Conservation (phyloP, 2,329 filamentous ascomycete genomes). For the Dothistroma septosporum region DNA sequence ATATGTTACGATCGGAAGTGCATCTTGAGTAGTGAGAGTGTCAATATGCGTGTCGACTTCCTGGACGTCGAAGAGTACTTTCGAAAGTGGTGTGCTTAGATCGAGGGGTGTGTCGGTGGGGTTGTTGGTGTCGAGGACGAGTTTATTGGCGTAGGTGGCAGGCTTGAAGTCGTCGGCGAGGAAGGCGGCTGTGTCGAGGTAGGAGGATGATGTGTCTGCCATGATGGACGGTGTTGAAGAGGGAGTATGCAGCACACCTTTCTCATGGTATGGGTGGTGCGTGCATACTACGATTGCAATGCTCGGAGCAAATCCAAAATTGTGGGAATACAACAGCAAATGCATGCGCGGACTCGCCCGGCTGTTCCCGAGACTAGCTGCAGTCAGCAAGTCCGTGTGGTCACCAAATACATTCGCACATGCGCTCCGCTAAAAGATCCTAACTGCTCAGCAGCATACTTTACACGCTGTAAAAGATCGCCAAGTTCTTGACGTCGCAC, state of each 20-base stretch:
- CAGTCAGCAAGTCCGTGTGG: no score
- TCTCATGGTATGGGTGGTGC: no score
- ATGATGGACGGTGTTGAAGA: neutral
- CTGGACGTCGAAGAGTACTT: slow-evolving; percentile 92
- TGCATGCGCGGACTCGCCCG: no score
- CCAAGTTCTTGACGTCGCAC: no score
- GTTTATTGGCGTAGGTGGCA: slow-evolving; percentile 76
- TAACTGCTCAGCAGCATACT: no score
- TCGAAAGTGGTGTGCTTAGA: slow-evolving; percentile 86
- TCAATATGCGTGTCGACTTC: slow-evolving; percentile 97
- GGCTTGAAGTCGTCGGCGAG: slow-evolving; percentile 78
- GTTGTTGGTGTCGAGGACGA: slow-evolving; percentile 89
- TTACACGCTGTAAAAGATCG: no score
- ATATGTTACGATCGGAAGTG: slow-evolving; percentile 73
- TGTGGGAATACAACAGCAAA: no score
- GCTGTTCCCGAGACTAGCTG: no score
- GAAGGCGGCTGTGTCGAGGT: slow-evolving; percentile 94
- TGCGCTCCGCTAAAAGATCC: no score
- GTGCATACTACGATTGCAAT: no score
- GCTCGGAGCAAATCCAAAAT: no score
- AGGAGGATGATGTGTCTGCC: slow-evolving; percentile 38
- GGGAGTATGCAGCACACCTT: neutral
- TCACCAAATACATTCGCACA: no score
- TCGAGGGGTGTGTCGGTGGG: slow-evolving; percentile 84
- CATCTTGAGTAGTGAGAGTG: slow-evolving; percentile 76